Base-by-base conservation (phyloP, 495 filamentous ascomycete genomes). In the Staphylotrichum tortipilum region DNA sequence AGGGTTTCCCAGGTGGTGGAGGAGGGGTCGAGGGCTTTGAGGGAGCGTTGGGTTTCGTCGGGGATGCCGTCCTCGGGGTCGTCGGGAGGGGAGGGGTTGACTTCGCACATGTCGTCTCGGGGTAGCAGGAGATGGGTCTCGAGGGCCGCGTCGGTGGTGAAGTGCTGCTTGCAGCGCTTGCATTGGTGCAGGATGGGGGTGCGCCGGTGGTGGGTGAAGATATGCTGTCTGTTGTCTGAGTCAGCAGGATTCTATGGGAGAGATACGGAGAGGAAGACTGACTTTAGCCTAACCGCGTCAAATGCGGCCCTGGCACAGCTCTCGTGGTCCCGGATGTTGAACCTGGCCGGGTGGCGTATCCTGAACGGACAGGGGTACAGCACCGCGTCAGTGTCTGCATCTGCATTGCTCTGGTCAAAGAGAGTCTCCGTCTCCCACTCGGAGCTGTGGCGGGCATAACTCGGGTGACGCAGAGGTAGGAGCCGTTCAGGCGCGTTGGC, bases 291-390 rank as follows among this genome's bases (percentile, higher is more conserved):
- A n/a, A n/a, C n/a, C n/a, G n/a, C n/a, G n/a, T n/a, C 12, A 22
- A 63, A 65, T 2, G 55, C 42, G 4, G 33, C 53, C n/a, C 44
- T 55, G 33, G 65, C 66, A 30, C 66, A 69, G 14, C 28, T 10
- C 19, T 65, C 55, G 14, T 67, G 56, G 8, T 66, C 65, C 4
- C 65, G 56, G 31, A 69, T 51, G 28, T 68, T 69, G 45, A 68
- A 69, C 26, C 63, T 50, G n/a, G 44, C 49, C 4, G 66, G 66
- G 42, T 69, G 66, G n/a, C 66, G 65, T 38, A 59, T 64, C 46
- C 66, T 61, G 41, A 63, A 69, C 17, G 66, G 66, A 30, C 66
- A 69, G 0, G 60, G 54, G 39, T 61, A 65, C 19, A 21, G 8
- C 1, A 19, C 14, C 17, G 7, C n/a, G 3, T 37, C n/a, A 9